Percentiles rank a stretch among this genome's conserved stretches.
These are phyloP conservation scores for Diutina rugosa DNA, from an alignment of 1,139 yeast species.

Conservation along the genomic window DNA sequence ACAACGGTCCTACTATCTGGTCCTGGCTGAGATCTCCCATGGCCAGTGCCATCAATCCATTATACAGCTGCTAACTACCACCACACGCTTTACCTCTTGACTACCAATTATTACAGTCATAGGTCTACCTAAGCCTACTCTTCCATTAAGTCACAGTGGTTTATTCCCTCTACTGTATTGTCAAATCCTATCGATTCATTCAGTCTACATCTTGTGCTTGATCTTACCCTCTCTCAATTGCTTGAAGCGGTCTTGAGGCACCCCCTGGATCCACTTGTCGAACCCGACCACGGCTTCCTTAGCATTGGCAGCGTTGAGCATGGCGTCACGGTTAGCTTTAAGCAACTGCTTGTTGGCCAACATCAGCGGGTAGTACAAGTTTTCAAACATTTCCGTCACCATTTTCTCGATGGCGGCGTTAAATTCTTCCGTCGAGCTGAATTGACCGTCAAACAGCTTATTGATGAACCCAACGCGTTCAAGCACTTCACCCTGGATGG, in stretches of 20 bases:
- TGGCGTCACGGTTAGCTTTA: conserved; percentile 31
- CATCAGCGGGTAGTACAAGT: conserved; percentile 47
- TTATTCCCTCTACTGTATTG: too few relatives aligned
- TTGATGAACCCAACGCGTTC: conserved; percentile 49
- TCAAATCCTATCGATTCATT: too few relatives aligned
- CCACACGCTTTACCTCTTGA: too few relatives aligned
- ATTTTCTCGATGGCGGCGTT: conserved; percentile 38
- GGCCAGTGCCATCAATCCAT: too few relatives aligned
- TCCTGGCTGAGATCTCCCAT: too few relatives aligned
- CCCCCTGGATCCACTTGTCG: conserved; percentile 56
- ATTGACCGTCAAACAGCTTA: conserved; percentile 28
- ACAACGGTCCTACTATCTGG: too few relatives aligned
- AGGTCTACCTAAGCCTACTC: too few relatives aligned
- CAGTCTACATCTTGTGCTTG: conserved; percentile 42
- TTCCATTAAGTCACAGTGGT: background rate
- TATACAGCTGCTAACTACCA: too few relatives aligned
- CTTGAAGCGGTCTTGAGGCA: conserved; percentile 59
- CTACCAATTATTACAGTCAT: too few relatives aligned
- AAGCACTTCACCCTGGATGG: conserved; percentile 48
- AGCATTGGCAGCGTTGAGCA: conserved; percentile 40
- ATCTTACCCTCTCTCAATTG: conserved; percentile 42
- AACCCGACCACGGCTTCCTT: conserved; percentile 61
- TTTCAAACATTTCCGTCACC: conserved; percentile 29
- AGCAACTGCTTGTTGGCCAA: conserved; percentile 49
- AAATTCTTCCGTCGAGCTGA: conserved; percentile 50